Base-by-base conservation (phyloP, 2,329 filamentous ascomycete species). In the Aspergillus aculeatinus region DNA sequence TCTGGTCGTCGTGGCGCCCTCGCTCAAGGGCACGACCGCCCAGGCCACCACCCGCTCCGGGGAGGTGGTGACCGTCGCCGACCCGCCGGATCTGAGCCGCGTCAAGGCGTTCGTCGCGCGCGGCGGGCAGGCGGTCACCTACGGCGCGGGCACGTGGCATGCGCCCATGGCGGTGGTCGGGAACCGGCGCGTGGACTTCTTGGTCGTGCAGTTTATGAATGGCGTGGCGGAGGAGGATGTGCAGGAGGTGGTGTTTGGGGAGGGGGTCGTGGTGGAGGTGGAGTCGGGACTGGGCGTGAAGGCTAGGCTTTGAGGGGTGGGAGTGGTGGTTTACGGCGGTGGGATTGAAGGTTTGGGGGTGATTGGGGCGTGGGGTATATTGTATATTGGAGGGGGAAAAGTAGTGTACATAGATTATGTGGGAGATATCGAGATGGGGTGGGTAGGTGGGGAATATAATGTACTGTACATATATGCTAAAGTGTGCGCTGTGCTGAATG, bases 131-230 rank as follows among this genome's bases (percentile, higher is more conserved):
- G 93, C 92, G 11, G 91, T 99, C 14, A 97, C 92, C 2, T 99
- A 98, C 74, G 92, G 85, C 1, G 87, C 90, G 1, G 95, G 92
- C 5, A 97, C 92, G 57, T 99, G 89, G 94, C 95, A 99, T 80
- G 92, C 94, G 62, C 95, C 95, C 0, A 98, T 99, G 94, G 90
- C 92, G 14, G 92, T 91, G 16, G 76, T 98, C 52, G 93, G 93
- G 0, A 74, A 78, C 49, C 77, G 80, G 57, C 82, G 87, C 21
- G 81, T 97, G 51, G 91, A 95, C 72, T 98, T 97, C 75, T 85
- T 96, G 5, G 94, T 98, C 2, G 85, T 90, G 66, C 94, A 98
- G 79, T 95, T 90, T 79, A 87, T 88, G 35, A 98, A 96, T 75
- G 92, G 90, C 2, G 88, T 95, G 12, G 85, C 79, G 0, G 78